Evolutionary conservation across 306 rosid genomes (phyloP), one percentile per base, ranked within the genome.

Genomic region (Cicer chorassanicum): DNA sequence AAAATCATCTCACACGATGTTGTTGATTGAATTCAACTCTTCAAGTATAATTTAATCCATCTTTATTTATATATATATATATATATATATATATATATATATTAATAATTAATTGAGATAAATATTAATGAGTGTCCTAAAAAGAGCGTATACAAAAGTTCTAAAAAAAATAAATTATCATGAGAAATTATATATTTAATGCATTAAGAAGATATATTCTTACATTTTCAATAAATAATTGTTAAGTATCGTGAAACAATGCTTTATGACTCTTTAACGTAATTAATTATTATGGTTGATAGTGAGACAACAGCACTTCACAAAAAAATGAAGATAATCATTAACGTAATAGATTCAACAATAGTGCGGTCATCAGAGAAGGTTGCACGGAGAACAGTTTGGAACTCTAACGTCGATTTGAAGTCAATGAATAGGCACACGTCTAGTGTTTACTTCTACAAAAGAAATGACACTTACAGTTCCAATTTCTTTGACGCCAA

Each of bases 401-500:
- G 98, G 98, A 89, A 88, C 79, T 84, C 98, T 1, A 91, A 86
- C 81, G 83, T 91, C 14, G 98, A 93, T 54, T 60, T 89, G 46
- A 93, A 89, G 54, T 81, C 86, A 13, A 83, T 93, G 0, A 85
- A 84, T 39, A 81, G 75, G 53, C 93, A 93, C 77, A 89, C 92
- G 0, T 96, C 97, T 0, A 88, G 93, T 53, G 92, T 91, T 4
- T 93, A 91, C 77, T 88, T 93, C 75, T 93, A 91, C 66, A 60
- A 87, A 16, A 29, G 34, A 29, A 29, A 29, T 29, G 34, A 29
- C 34, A 75, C 86, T 1, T 80, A 57, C 19, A 84, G 86, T 0
- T 24, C 82, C 0, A 78, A 91, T 44, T 93, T 89, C 83, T 90
- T 93, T 18, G 92, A 89, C 10, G 73, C 79, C 0, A 69, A 41